Conservation (phyloP, 2,329 filamentous ascomycete species). For the Fusarium domesticum region DNA sequence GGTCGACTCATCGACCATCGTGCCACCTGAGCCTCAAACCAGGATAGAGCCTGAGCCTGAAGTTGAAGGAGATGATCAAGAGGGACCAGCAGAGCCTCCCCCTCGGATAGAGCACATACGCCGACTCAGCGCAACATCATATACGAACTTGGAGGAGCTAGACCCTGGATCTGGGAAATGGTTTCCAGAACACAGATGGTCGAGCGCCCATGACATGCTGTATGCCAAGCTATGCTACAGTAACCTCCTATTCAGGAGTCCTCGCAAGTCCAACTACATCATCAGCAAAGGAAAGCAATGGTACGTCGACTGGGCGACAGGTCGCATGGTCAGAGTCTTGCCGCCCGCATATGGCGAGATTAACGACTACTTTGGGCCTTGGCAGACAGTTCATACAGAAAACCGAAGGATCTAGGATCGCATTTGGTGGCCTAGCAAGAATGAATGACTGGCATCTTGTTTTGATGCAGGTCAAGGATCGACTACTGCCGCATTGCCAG, state of each 20-base stretch:
- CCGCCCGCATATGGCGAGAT: slow-evolving; percentile 55
- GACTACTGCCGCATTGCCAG: background rate
- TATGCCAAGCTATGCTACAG: slow-evolving; percentile 60
- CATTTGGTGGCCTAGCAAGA: slow-evolving; percentile 1
- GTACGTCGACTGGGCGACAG: slow-evolving; percentile 58
- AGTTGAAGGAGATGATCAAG: slow-evolving; percentile 20
- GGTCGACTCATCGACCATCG: slow-evolving; percentile 11
- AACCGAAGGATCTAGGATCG: slow-evolving; percentile 42
- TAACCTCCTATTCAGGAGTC: slow-evolving; percentile 55
- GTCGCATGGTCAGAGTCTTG: slow-evolving; percentile 51
- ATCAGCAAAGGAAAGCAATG: slow-evolving; percentile 56
- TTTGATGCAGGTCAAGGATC: background rate
- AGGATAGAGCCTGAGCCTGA: slow-evolving; percentile 22
- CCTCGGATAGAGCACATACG: slow-evolving; percentile 34
- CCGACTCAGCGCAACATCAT: slow-evolving; percentile 45
- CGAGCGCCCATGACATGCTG: slow-evolving; percentile 53
- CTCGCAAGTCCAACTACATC: slow-evolving; percentile 57
- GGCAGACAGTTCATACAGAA: slow-evolving; percentile 50
- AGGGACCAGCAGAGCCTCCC: slow-evolving; percentile 21
- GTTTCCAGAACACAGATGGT: slow-evolving; percentile 55
- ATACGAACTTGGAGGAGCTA: slow-evolving; percentile 42
- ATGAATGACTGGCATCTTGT: background rate
- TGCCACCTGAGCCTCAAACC: slow-evolving; percentile 21
- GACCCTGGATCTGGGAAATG: slow-evolving; percentile 54
- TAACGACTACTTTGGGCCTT: slow-evolving; percentile 45